Evolutionary conservation across 805 yeast species (phyloP).

Genomic region (Candida sanyiensis): DNA sequence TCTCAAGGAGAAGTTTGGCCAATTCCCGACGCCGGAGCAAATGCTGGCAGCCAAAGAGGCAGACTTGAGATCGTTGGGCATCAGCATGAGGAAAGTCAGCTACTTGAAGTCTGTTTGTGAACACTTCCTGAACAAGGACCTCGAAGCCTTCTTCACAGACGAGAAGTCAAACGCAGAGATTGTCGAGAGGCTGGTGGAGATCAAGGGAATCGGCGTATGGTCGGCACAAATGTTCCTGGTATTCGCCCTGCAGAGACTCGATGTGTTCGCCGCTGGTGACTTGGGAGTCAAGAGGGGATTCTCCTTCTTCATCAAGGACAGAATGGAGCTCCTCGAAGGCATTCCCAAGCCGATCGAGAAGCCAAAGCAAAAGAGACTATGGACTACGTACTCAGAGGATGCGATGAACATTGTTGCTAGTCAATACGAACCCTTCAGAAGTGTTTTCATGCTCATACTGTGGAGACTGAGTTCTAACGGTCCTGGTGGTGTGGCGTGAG

Average conservation of each 20-base stretch:
- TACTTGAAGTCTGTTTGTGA: conserved; percentile 54
- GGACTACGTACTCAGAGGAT: conserved; percentile 63
- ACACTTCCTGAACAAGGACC: conserved; percentile 38
- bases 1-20: conserved; percentile 35
- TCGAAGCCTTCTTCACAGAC: conserved; percentile 15
- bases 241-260: conserved; percentile 59
- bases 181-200: conserved; percentile 39
- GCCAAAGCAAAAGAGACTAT: conserved; percentile 43
- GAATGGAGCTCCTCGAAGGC: conserved; percentile 44
- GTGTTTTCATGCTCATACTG: conserved; percentile 60
- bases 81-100: conserved; percentile 60
- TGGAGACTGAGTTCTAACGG: conserved; percentile 50
- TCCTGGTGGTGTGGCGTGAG: background rate
- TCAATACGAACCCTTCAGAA: conserved; percentile 57
- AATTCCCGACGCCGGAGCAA: conserved; percentile 37
- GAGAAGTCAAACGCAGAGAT: conserved; percentile 37
- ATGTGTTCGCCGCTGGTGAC: conserved; percentile 75
- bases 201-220: conserved; percentile 83
- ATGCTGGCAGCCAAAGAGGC: conserved; percentile 39
- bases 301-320: conserved; percentile 50
- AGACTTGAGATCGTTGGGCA: conserved; percentile 55
- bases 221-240: conserved; percentile 81
- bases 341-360: conserved; percentile 35
- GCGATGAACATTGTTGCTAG: conserved; percentile 50
- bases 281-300: conserved; percentile 83